Percentiles rank a stretch among this genome's conserved stretches.
Evolutionary conservation across 148 eudicot genomes (phyloP).

Genomic region (Polygonum aviculare): DNA sequence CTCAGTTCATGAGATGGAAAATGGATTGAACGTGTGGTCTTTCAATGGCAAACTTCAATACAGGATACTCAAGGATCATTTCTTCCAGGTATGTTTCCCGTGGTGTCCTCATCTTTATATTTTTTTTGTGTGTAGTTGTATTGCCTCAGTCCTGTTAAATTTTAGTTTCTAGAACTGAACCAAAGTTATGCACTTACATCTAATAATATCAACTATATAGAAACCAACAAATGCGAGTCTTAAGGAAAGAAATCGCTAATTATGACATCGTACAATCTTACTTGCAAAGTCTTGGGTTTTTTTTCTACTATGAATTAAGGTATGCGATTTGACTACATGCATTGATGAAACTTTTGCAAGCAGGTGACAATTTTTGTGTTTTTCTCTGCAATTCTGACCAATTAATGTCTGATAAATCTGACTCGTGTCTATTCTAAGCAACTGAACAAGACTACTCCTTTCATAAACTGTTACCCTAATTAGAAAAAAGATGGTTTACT

Average conservation of each 20-base stretch:
- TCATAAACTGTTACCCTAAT: too few species aligned
- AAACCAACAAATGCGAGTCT: not conserved
- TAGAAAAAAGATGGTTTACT: too few species aligned
- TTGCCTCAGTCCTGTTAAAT: not conserved
- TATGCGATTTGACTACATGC: not conserved
- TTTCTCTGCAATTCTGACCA: too few species aligned
- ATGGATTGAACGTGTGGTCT: conserved; percentile 92
- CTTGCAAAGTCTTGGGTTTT: too few species aligned
- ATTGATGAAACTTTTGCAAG: not conserved
- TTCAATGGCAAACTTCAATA: conserved; percentile 80
- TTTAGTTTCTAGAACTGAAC: not conserved
- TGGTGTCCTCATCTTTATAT: not conserved
- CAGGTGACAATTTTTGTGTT: not conserved
- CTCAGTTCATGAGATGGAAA: conserved; percentile 96
- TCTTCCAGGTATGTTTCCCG: conserved; percentile 61
- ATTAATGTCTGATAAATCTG: too few species aligned
- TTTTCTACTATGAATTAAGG: not conserved
- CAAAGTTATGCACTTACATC: too few species aligned
- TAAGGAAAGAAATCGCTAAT: not conserved
- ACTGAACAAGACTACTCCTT: too few species aligned
- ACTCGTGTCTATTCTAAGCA: too few species aligned
- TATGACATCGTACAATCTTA: not conserved
- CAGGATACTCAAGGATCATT: conserved; percentile 78
- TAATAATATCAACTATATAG: not conserved
- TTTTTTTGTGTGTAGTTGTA: not conserved